These are phyloP conservation scores for Saccharomycopsis selenospora DNA, from an alignment of 805 yeast genomes.

Conservation along the genomic window DNA sequence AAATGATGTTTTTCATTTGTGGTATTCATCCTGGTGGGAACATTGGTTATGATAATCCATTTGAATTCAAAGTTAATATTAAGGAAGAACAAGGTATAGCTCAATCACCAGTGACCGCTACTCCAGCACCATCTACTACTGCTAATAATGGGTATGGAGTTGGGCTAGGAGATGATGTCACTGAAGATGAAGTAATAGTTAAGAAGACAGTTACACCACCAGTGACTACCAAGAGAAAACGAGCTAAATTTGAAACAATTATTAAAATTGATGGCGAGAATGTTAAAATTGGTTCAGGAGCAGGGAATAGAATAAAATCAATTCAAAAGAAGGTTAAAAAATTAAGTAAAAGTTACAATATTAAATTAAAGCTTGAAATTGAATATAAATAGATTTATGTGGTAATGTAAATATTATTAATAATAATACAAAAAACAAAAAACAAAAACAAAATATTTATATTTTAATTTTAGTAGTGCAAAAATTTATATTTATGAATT, in stretches of 20 bases:
- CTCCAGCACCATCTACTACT: not conserved
- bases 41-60: constrained; percentile 40
- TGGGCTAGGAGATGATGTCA: constrained; percentile 10
- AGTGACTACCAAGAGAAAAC: not conserved
- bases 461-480: too few relatives aligned
- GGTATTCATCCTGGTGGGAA: constrained; percentile 80
- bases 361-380: constrained; percentile 20
- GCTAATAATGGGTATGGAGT: not conserved
- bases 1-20: constrained; percentile 68
- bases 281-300: constrained; percentile 20
- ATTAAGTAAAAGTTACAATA: constrained; percentile 16
- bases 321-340: constrained; percentile 19
- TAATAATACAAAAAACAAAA: too few relatives aligned
- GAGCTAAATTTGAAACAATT: constrained; percentile 14
- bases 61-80: constrained; percentile 17
- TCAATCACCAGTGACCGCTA: not conserved
- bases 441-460: too few relatives aligned
- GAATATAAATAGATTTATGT: constrained; percentile 5
- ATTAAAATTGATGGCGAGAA: constrained; percentile 16
- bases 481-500: too few relatives aligned
- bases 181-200: constrained; percentile 4
- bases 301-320: constrained; percentile 19
- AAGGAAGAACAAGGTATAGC: constrained; percentile 5
- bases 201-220: not conserved
- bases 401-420: too few relatives aligned